phyloP scores from a whole-genome alignment of 148 eudicot species.

The Polygonum aviculare region DNA sequence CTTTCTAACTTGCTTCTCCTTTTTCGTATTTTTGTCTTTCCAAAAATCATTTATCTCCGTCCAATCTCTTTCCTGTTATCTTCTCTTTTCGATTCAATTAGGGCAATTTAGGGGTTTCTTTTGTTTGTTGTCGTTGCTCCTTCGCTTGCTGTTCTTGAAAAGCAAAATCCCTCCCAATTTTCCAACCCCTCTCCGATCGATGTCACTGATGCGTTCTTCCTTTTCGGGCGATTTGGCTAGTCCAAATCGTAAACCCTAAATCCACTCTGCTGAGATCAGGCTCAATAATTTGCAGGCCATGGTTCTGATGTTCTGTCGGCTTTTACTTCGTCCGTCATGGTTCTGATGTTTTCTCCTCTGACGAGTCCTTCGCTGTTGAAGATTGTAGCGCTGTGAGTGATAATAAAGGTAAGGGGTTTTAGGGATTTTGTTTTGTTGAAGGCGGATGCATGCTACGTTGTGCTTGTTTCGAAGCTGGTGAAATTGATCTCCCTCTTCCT shows the following conservation, averaged over 20 bases:
- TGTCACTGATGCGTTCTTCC: neutral
- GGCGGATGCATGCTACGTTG: constrained; percentile 1
- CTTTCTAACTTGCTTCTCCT: neutral
- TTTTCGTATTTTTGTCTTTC: too few relatives aligned
- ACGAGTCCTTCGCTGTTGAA: neutral
- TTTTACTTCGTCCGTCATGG: neutral
- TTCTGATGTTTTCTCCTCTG: neutral
- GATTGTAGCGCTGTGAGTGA: neutral
- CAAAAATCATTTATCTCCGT: neutral
- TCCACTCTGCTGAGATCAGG: neutral
- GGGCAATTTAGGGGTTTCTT: neutral
- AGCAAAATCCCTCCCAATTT: neutral
- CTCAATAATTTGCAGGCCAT: neutral
- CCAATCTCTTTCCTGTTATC: neutral
- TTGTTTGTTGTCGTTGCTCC: neutral
- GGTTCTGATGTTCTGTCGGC: neutral
- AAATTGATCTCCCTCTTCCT: constrained; percentile 1
- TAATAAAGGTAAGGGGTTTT: neutral
- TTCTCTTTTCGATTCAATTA: neutral
- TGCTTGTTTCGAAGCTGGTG: neutral
- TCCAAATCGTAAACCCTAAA: neutral
- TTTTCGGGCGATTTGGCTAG: neutral
- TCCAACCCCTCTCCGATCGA: neutral
- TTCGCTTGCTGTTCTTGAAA: neutral
- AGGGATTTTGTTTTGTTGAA: neutral